Percentiles rank a stretch among this genome's conserved stretches.
phyloP scores from a whole-genome alignment of 495 filamentous ascomycete genomes.

The Thermothielavioides terrestris region DNA sequence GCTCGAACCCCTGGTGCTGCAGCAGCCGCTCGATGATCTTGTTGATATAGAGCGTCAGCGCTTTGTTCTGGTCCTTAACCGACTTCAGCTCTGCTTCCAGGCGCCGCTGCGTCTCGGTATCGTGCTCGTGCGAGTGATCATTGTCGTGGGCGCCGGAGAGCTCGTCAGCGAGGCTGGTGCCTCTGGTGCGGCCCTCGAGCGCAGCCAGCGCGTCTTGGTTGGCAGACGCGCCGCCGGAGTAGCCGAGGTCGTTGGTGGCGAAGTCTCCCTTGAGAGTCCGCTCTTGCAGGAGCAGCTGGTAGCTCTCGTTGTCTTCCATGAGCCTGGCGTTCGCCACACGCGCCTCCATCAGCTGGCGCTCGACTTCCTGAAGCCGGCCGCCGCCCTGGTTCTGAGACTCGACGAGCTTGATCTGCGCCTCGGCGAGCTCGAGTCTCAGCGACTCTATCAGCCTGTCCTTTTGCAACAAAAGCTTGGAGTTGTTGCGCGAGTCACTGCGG shows the following conservation, averaged over 20 bases:
- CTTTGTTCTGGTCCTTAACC: slow-evolving; percentile 93
- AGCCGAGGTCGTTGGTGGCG: slow-evolving; percentile 63
- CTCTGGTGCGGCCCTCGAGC: slow-evolving; percentile 46
- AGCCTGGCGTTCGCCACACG: slow-evolving; percentile 89
- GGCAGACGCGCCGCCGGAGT: slow-evolving; percentile 50
- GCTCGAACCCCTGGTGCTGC: slow-evolving; percentile 88
- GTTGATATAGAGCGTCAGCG: slow-evolving; percentile 93
- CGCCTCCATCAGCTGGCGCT: slow-evolving; percentile 78
- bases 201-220: slow-evolving; percentile 50
- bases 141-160: slow-evolving; percentile 54
- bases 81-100: slow-evolving; percentile 71
- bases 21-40: slow-evolving; percentile 93
- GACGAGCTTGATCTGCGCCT: slow-evolving; percentile 89
- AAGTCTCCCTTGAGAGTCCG: slow-evolving; percentile 94
- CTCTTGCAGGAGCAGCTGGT: slow-evolving; percentile 85
- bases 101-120: slow-evolving; percentile 51
- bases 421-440: slow-evolving; percentile 81
- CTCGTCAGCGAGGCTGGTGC: slow-evolving; percentile 76
- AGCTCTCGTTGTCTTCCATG: slow-evolving; percentile 98
- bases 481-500: slow-evolving; percentile 73
- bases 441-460: slow-evolving; percentile 96
- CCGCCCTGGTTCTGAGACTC: slow-evolving; percentile 91
- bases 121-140: slow-evolving; percentile 48
- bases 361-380: slow-evolving; percentile 73
- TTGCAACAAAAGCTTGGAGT: slow-evolving; percentile 78